These are phyloP conservation scores for Alternaria gansuensis DNA, from an alignment of 2,329 filamentous ascomycete species.

Conservation along the genomic window DNA sequence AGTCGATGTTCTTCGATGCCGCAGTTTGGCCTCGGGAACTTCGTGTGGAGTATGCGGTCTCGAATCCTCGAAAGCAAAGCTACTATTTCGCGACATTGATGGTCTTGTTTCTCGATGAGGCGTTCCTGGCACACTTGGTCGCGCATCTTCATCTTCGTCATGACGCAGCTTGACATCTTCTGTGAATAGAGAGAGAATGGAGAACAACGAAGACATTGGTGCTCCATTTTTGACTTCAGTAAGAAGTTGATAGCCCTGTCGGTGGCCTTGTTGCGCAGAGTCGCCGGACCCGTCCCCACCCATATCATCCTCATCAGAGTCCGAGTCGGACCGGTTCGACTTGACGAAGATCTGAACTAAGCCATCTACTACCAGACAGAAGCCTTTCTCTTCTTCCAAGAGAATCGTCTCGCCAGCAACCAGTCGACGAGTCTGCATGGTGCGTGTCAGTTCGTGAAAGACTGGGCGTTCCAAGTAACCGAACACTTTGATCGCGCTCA, in stretches of 20 bases:
- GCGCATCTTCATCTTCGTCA: slow-evolving; percentile 69
- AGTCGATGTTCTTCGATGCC: slow-evolving; percentile 43
- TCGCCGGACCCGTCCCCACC: slow-evolving; percentile 57
- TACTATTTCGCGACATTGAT: slow-evolving; percentile 39
- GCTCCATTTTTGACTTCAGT: slow-evolving; percentile 98
- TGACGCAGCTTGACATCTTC: slow-evolving; percentile 86
- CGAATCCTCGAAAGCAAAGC: slow-evolving; percentile 47
- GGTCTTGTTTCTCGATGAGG: slow-evolving; percentile 33
- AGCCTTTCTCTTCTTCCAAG: slow-evolving; percentile 96
- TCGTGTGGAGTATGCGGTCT: slow-evolving; percentile 44
- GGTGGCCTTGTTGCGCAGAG: slow-evolving; percentile 68
- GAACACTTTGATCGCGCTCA: slow-evolving; percentile 99
- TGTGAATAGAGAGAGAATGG: slow-evolving; percentile 94
- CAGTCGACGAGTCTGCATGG: slow-evolving; percentile 97
- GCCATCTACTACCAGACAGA: slow-evolving; percentile 96
- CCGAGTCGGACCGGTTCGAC: slow-evolving; percentile 67
- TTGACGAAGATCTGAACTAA: slow-evolving; percentile 98
- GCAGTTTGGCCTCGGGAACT: slow-evolving; percentile 28
- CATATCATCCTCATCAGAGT: slow-evolving; percentile 58
- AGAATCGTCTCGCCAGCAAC: slow-evolving; percentile 96
- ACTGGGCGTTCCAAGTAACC: slow-evolving; percentile 95
- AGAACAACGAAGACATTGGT: slow-evolving; percentile 98
- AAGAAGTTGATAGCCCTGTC: slow-evolving; percentile 90
- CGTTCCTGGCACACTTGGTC: slow-evolving; percentile 41
- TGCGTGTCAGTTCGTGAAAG: slow-evolving; percentile 95